Evolutionary conservation across 2,329 filamentous ascomycete species (phyloP).

Genomic region (Hypoxylon sp.): DNA sequence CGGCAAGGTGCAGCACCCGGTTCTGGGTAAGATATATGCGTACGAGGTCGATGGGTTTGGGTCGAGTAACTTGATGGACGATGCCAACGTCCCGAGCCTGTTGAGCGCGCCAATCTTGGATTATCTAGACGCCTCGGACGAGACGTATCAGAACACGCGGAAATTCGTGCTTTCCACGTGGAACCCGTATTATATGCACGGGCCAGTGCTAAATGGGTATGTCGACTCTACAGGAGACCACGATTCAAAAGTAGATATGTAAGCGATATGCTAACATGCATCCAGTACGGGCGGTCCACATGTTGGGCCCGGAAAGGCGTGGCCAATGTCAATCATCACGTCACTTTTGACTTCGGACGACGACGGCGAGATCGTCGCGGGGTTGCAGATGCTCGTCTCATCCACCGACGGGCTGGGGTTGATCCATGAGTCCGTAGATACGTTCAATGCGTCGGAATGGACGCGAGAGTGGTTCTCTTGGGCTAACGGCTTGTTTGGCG

Average conservation of each 20-base stretch:
- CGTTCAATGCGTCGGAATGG: conserved; percentile 54
- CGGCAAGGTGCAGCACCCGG: conserved; percentile 72
- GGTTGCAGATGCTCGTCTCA: conserved; percentile 51
- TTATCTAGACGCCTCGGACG: conserved; percentile 62
- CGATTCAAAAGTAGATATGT: conserved; percentile 18
- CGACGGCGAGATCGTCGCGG: conserved; percentile 53
- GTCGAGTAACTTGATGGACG: conserved; percentile 69
- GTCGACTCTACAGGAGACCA: conserved; percentile 45
- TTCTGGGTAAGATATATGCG: conserved; percentile 73
- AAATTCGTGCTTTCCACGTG: conserved; percentile 77
- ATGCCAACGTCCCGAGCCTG: conserved; percentile 71
- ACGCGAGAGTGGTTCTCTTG: conserved; percentile 58
- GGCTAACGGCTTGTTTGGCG: conserved; percentile 54
- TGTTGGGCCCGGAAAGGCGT: conserved; percentile 75
- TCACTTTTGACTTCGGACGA: conserved; percentile 75
- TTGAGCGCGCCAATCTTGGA: conserved; percentile 68
- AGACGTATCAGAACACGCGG: conserved; percentile 78
- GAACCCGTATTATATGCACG: conserved; percentile 78
- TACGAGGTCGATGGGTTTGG: conserved; percentile 77
- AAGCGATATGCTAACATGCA: conserved; percentile 32
- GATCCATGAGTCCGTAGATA: conserved; percentile 59
- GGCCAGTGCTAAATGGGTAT: conserved; percentile 62
- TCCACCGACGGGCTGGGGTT: conserved; percentile 54
- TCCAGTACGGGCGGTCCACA: conserved; percentile 63
- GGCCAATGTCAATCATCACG: conserved; percentile 89